Evolutionary conservation across 73 alveolate species (phyloP), one percentile per base, ranked within the genome.

Genomic region (Paramecium octaurelia): DNA sequence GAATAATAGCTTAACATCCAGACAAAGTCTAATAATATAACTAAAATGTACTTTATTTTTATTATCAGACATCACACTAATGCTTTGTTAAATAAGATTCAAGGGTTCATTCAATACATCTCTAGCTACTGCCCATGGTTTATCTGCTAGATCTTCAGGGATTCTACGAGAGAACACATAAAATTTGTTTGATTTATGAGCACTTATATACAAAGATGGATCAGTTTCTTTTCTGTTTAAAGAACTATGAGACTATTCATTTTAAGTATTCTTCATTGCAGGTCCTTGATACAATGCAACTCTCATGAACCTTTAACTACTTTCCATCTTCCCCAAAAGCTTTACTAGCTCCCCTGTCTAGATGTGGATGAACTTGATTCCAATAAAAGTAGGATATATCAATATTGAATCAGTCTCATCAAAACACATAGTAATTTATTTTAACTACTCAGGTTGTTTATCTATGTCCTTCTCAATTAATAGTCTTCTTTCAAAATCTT

Each of bases 241-340:
- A 6, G 93, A 50, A 35, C 94, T 95, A 50, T 97, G 98, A 88
- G 64, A 77, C 24, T 98, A 96, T 8, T 95, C 97, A 46, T 89
- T 95, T 48, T 96, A 35, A 34, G 96, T 94, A 80, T 93, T 95
- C 75, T 94, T 95, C 96, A 92, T 59, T 10, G 99, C 93, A 73
- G 89, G 94, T 58, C 99, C 99, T 95, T 97, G 96, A 73, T 92
- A 97, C 44, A 95, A 93, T 68, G 92, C 73, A 68, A 97, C 70
- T 34, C 92, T 85, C 44, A 97, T 85, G 92, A 97, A 97, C 46
- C 99, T 92, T 77, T 88, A 92, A 18, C 94, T 91, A 71, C 93
- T 86, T 92, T 97, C 99, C 48, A 92, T 94, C 88, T 97, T 97
- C 18, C 99, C 99, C 40, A 97, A 58, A 34, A 97, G 86, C 91